A percentile compares a stretch with the other conserved stretches of the same genome.
Evolutionary conservation across 371 early-diverging fungal genomes (phyloP).

Genomic region (Mucor irregularis): DNA sequence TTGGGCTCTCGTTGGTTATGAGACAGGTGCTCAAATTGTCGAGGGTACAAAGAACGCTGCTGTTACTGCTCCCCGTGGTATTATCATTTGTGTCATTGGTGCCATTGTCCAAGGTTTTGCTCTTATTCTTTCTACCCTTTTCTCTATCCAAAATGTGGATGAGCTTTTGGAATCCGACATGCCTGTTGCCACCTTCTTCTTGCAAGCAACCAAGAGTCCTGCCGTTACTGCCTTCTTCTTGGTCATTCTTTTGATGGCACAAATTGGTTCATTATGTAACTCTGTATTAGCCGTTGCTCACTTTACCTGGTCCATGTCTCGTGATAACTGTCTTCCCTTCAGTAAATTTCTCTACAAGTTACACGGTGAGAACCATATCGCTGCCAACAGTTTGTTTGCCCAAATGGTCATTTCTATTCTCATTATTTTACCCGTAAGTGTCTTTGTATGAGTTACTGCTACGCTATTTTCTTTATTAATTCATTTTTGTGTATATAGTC

Average conservation of each 20-base stretch:
- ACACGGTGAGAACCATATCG: constrained; percentile 9
- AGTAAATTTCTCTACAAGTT: constrained; percentile 24
- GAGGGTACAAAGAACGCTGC: constrained; percentile 46
- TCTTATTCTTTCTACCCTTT: constrained; percentile 33
- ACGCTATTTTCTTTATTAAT: background rate
- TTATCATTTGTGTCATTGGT: constrained; percentile 36
- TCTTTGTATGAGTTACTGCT: background rate
- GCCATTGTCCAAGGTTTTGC: constrained; percentile 38
- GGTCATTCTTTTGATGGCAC: constrained; percentile 24
- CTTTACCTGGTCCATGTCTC: constrained; percentile 28
- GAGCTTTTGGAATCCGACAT: constrained; percentile 13
- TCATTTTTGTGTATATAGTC: constrained; percentile 3
- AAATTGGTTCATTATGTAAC: constrained; percentile 30
- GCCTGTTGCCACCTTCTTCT: constrained; percentile 25
- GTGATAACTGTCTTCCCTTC: constrained; percentile 29
- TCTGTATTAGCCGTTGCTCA: constrained; percentile 19
- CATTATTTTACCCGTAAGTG: constrained; percentile 34
- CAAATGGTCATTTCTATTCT: constrained; percentile 19
- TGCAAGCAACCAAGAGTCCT: constrained; percentile 14
- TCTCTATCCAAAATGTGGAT: constrained; percentile 45
- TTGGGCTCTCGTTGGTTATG: constrained; percentile 46
- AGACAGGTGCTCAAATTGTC: constrained; percentile 43
- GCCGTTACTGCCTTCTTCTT: constrained; percentile 24
- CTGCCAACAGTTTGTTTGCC: constrained; percentile 17
- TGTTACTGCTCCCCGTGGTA: constrained; percentile 46